Evolutionary conservation across 345 rosid genomes (phyloP), one percentile per base, ranked within the genome.

Genomic region (Durio zibethinus): DNA sequence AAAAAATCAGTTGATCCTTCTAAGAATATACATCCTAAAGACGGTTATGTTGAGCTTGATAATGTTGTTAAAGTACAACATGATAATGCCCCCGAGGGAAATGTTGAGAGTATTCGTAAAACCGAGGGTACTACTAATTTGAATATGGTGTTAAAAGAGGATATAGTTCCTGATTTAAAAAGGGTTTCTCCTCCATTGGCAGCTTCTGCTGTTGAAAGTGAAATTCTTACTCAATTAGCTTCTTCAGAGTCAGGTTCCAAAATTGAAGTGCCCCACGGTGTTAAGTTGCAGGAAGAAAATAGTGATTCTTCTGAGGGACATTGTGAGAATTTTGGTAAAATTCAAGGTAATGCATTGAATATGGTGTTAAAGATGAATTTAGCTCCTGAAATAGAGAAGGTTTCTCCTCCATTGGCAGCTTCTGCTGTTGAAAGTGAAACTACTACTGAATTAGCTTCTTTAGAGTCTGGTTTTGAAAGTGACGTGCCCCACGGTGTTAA

Each of bases 161-260:
- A 12, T 43, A 18, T 59, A 12, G 53, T n/a, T 80, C 77, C 76
- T 47, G 43, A 74, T 76, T 72, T 65, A 78, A 73, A 76, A 61
- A 72, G 66, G 7, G 77, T 38, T 18, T 52, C 36, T 8, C 38
- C 60, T 68, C 60, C 74, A n/a, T n/a, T 54, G 76, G 63, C 53
- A 43, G 75, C 50, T 35, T 29, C 56, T 53, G 52, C 33, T 11
- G 65, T n/a, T n/a, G 76, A 69, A 72, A 71, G 62, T 66, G 83
- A 80, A 76, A 42, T 15, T 73, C 53, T 5, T 40, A 77, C 42
- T 69, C 67, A 11, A 66, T 53, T 76, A 35, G 72, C 79, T 79
- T 62, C 81, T 73, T 64, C 80, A 5, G 78, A 73, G 61, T 27
- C 79, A 25, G 82, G 31, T 75, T 78, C 68, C 3, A 12, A 59